Evolutionary conservation across 148 eudicot genomes (phyloP).

Genomic region (Chenopodium album): DNA sequence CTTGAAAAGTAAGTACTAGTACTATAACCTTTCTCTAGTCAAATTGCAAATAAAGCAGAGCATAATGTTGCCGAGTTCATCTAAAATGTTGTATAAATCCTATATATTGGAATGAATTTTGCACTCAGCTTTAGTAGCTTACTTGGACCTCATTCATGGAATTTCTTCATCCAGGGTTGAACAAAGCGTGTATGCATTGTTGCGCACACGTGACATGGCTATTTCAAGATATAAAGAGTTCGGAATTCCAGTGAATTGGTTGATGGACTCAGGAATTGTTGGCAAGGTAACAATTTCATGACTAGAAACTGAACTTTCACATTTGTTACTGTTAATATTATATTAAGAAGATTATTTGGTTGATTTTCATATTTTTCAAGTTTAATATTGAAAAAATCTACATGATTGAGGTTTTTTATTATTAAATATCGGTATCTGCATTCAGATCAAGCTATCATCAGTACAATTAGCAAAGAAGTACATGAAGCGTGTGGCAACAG

Average conservation of each 20-base stretch:
- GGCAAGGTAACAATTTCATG: constrained; percentile 71
- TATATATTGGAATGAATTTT: neutral
- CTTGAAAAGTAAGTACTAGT: constrained; percentile 81
- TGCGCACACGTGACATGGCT: constrained; percentile 97
- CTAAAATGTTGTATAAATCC: neutral
- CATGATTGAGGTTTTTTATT: neutral
- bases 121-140: neutral
- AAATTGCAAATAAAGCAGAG: neutral
- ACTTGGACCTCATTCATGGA: constrained; percentile 7
- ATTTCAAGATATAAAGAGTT: constrained; percentile 85
- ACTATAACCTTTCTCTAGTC: neutral
- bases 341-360: neutral
- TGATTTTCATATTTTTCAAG: neutral
- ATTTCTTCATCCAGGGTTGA: constrained; percentile 59
- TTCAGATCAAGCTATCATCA: constrained; percentile 94
- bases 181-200: constrained; percentile 84
- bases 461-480: constrained; percentile 87
- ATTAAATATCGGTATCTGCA: constrained; percentile 5
- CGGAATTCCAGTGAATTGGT: constrained; percentile 89
- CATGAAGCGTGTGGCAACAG: constrained; percentile 92
- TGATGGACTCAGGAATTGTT: constrained; percentile 80
- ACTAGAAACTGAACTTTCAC: neutral
- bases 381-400: neutral
- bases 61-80: neutral
- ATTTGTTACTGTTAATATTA: neutral